These are phyloP conservation scores for Candida smagusa DNA, from an alignment of 1,139 yeast species.

Conservation along the genomic window DNA sequence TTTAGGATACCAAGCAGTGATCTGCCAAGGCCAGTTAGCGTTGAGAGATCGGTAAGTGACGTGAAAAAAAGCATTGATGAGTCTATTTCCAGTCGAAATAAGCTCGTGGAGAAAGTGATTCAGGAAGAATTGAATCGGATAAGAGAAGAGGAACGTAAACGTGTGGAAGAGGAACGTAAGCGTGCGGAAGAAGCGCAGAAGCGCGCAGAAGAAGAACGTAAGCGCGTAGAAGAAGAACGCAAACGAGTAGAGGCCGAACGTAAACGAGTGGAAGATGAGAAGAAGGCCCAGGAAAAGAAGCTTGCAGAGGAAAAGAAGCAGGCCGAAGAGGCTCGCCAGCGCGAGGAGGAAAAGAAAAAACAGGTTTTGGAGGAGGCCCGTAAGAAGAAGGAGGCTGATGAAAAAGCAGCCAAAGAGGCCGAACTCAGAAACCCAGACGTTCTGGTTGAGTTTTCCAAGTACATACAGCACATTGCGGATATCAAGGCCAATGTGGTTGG, in stretches of 20 bases:
- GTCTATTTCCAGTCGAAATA: conserved; percentile 1
- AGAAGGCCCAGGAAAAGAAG: conserved; percentile 8
- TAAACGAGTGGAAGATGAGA: conserved; percentile 9
- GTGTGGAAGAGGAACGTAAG: conserved; percentile 5
- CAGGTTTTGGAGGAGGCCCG: conserved; percentile 12
- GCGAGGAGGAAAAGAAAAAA: conserved; percentile 12
- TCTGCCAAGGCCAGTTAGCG: not conserved
- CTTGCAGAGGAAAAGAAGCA: conserved; percentile 13
- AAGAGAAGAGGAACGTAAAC: conserved; percentile 6
- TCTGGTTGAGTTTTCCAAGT: conserved; percentile 38
- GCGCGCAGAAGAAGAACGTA: conserved; percentile 7
- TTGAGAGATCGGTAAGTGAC: not conserved
- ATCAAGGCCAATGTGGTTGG: conserved; percentile 60
- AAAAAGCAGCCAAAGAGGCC: conserved; percentile 14
- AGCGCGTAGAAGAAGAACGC: conserved; percentile 11
- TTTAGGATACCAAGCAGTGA: not conserved
- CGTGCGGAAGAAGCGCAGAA: conserved; percentile 7
- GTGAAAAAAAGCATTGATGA: conserved; percentile 1
- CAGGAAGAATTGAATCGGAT: conserved; percentile 7
- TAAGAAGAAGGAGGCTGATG: conserved; percentile 6
- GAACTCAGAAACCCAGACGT: conserved; percentile 9
- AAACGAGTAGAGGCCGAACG: conserved; percentile 6
- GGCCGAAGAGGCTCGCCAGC: conserved; percentile 6
- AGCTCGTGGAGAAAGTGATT: conserved; percentile 6
- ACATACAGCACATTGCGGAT: conserved; percentile 53